Evolutionary conservation across 2,329 filamentous ascomycete genomes (phyloP).

Genomic region (Colletotrichum musae): DNA sequence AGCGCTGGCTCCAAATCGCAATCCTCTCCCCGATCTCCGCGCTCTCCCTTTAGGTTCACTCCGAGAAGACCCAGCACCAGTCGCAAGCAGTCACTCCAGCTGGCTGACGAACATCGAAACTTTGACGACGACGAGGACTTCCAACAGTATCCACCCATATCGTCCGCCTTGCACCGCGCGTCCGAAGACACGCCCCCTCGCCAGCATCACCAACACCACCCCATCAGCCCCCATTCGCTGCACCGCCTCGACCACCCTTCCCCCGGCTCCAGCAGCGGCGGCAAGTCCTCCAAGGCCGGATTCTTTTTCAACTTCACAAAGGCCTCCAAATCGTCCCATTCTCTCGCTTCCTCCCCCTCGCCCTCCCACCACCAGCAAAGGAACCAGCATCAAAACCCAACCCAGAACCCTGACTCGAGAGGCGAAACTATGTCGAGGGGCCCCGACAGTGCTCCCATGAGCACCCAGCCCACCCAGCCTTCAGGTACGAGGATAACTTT

Average conservation of each 20-base stretch:
- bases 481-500: conserved; percentile 43
- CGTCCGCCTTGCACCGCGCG: conserved; percentile 46
- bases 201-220: conserved; percentile 46
- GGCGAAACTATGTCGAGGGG: conserved; percentile 56
- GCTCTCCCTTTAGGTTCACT: conserved; percentile 62
- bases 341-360: conserved; percentile 46
- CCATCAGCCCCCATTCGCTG: conserved; percentile 46
- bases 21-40: conserved; percentile 60
- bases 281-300: conserved; percentile 62
- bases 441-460: conserved; percentile 48
- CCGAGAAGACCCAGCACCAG: conserved; percentile 49
- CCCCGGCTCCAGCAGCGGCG: conserved; percentile 48
- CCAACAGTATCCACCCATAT: conserved; percentile 47
- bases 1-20: conserved; percentile 55
- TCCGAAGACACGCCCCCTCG: conserved; percentile 42
- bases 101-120: conserved; percentile 40
- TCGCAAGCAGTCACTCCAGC: conserved; percentile 38
- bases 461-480: conserved; percentile 39
- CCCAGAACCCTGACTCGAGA: conserved; percentile 53
- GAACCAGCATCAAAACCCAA: conserved; percentile 43
- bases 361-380: conserved; percentile 40
- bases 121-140: conserved; percentile 45
- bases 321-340: conserved; percentile 57
- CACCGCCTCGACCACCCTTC: conserved; percentile 45
- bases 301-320: conserved; percentile 68